These are phyloP conservation scores for Thraustotheca clavata DNA, from an alignment of 352 stramenopile genomes.

Conservation along the genomic window DNA sequence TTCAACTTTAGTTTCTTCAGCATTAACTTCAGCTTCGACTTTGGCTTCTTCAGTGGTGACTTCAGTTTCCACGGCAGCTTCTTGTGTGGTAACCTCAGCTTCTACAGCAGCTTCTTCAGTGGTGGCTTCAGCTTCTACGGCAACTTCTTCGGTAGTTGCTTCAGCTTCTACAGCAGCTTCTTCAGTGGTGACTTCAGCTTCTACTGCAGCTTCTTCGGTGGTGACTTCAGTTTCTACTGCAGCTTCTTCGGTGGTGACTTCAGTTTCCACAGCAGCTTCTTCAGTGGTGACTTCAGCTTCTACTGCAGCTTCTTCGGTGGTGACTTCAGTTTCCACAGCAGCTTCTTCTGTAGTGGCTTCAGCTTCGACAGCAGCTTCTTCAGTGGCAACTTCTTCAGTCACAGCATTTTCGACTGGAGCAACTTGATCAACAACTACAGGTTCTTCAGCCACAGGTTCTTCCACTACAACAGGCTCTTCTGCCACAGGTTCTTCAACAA, in stretches of 20 bases:
- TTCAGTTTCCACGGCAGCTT: not conserved
- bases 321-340: no score
- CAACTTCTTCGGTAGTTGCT: not conserved
- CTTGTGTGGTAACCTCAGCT: not conserved
- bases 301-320: not conserved
- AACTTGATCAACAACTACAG: not conserved
- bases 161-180: not conserved
- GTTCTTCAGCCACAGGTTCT: not conserved
- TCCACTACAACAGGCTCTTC: not conserved
- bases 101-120: not conserved
- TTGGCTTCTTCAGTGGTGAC: not conserved
- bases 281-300: not conserved
- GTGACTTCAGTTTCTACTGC: not conserved
- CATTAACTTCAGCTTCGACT: not conserved
- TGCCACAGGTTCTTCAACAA: not conserved
- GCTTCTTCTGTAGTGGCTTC: not conserved
- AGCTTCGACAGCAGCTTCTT: not conserved
- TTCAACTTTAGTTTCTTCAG: not conserved
- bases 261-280: not conserved
- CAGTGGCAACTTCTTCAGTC: not conserved
- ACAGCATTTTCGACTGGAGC: not conserved
- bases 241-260: not conserved
- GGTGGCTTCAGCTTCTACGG: not conserved
- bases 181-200: not conserved
- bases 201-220: not conserved